Evolutionary conservation across 1,284 basidiomycete genomes (phyloP).

Genomic region (Cutaneotrichosporon sp.): DNA sequence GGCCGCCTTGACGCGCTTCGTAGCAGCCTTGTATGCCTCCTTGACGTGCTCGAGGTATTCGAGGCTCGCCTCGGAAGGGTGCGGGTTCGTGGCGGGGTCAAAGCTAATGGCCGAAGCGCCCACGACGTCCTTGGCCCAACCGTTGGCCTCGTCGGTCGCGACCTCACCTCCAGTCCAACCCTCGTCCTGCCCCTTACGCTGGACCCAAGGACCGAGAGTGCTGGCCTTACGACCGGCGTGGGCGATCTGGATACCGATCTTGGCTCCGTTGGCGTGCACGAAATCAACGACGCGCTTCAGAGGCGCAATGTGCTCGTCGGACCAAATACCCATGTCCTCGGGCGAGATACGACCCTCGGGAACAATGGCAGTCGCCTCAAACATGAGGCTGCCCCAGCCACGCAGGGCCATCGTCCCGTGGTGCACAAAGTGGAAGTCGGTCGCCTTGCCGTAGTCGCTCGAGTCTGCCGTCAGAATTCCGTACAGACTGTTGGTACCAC

Average conservation of each 20-base stretch:
- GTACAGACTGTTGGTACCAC: too few species aligned
- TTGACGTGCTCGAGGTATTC: conserved; percentile 64
- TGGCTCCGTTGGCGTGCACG: conserved; percentile 65
- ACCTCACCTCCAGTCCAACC: conserved; percentile 48
- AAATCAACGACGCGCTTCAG: conserved; percentile 71
- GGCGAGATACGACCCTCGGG: conserved; percentile 69
- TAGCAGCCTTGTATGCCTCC: conserved; percentile 65
- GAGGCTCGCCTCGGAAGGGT: conserved; percentile 61
- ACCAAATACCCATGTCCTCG: conserved; percentile 65
- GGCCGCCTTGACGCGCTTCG: conserved; percentile 61
- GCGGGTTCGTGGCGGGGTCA: conserved; percentile 54
- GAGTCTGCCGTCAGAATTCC: conserved; percentile 57
- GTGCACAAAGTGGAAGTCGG: conserved; percentile 78
- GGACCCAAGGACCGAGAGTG: conserved; percentile 63
- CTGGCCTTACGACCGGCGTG: conserved; percentile 76
- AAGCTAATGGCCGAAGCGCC: conserved; percentile 64
- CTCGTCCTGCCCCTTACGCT: conserved; percentile 33
- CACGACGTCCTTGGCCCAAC: conserved; percentile 67
- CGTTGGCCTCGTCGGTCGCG: conserved; percentile 58
- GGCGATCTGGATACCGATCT: conserved; percentile 74
- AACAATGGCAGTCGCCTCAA: conserved; percentile 69
- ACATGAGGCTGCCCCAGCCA: conserved; percentile 61
- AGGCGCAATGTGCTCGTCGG: conserved; percentile 67
- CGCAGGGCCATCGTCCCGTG: conserved; percentile 58
- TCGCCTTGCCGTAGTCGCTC: conserved; percentile 66